Evolutionary conservation across 495 filamentous ascomycete species (phyloP).

Genomic region (Penicillium lagena): DNA sequence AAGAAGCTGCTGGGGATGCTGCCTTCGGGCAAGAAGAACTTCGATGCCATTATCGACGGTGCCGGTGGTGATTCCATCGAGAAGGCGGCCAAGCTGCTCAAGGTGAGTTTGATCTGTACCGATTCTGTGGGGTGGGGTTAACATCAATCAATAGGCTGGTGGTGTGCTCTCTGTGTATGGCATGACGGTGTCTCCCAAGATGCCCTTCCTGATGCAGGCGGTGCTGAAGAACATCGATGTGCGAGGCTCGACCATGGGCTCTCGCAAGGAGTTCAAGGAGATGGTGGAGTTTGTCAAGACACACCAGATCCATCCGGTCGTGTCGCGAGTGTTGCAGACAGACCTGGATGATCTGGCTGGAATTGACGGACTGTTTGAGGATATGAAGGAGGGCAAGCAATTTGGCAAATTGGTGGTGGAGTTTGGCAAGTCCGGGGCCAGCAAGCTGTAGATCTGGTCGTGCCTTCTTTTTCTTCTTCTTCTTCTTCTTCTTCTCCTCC

Average conservation of each 20-base stretch:
- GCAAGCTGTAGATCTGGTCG: conserved; percentile 33
- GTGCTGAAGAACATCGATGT: conserved; percentile 74
- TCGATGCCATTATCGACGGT: conserved; percentile 72
- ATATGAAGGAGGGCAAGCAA: conserved; percentile 68
- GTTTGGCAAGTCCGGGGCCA: conserved; percentile 33
- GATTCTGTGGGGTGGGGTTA: neutral
- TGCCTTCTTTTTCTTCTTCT: conserved; percentile 1
- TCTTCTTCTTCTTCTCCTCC: too few species aligned
- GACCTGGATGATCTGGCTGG: conserved; percentile 59
- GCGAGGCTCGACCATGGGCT: conserved; percentile 69
- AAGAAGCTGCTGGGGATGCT: conserved; percentile 53
- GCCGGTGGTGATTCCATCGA: conserved; percentile 68
- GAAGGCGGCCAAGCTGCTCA: conserved; percentile 49
- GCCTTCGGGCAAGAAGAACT: conserved; percentile 46
- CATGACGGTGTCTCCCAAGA: conserved; percentile 70
- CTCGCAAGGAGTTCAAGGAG: conserved; percentile 63
- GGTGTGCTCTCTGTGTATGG: conserved; percentile 67
- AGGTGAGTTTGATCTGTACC: conserved; percentile 27
- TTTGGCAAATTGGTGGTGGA: conserved; percentile 72
- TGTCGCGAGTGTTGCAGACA: conserved; percentile 50
- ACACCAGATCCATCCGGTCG: conserved; percentile 57
- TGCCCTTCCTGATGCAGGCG: conserved; percentile 64
- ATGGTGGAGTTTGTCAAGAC: conserved; percentile 69
- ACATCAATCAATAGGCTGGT: conserved; percentile 35
- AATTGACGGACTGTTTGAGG: conserved; percentile 65